These are phyloP conservation scores for Trametes cingulata DNA, from an alignment of 768 basidiomycete species.

Conservation along the genomic window DNA sequence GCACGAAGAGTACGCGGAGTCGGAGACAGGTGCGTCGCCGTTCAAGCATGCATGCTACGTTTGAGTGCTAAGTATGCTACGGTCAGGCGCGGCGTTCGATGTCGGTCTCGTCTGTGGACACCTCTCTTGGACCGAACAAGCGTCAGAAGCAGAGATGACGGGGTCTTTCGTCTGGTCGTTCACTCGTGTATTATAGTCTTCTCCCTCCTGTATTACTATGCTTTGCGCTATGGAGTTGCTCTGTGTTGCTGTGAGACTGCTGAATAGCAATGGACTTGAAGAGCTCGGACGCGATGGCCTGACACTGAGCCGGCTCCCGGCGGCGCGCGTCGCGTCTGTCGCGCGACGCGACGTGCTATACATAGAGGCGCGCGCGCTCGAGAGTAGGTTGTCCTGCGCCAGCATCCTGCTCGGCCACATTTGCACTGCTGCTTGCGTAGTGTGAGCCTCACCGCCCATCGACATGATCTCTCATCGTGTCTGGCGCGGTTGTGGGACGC, in stretches of 20 bases:
- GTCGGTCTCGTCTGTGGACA: conserved; percentile 78
- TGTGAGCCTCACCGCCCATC: too few species aligned
- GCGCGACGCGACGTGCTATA: too few species aligned
- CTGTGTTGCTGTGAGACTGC: too few species aligned
- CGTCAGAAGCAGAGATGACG: conserved; percentile 18
- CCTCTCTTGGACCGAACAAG: conserved; percentile 38
- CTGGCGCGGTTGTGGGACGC: background rate
- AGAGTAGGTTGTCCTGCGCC: too few species aligned
- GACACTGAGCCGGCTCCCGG: too few species aligned
- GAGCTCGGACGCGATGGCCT: too few species aligned
- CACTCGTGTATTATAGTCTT: background rate
- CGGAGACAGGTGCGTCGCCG: conserved; percentile 57
- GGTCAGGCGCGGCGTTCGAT: conserved; percentile 60
- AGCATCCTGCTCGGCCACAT: too few species aligned
- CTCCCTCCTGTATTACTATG: background rate
- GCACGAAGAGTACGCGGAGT: conserved; percentile 40
- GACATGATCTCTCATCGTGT: background rate
- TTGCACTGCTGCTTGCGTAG: too few species aligned
- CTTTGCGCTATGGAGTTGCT: background rate
- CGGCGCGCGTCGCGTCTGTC: too few species aligned
- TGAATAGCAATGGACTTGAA: too few species aligned
- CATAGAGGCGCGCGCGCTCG: too few species aligned
- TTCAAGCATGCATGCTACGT: background rate
- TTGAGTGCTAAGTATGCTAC: conserved; percentile 3
- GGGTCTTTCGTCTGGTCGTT: background rate